Evolutionary conservation across 2,329 filamentous ascomycete species (phyloP).

Genomic region (Pseudogymnoascus sp.): DNA sequence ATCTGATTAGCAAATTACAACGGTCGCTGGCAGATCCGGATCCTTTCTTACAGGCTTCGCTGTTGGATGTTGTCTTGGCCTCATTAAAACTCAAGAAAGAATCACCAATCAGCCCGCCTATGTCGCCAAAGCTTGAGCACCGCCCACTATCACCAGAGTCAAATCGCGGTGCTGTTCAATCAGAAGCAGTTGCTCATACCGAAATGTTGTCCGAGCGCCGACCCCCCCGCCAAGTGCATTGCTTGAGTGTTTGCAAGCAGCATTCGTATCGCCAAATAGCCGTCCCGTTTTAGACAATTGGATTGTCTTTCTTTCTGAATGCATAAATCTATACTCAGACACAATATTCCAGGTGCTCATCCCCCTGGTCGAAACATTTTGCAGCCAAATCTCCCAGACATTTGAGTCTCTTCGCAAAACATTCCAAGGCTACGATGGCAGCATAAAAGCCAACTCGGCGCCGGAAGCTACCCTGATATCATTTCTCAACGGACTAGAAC

Average conservation of each 20-base stretch:
- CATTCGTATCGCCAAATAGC: conserved; percentile 68
- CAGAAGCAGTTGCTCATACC: conserved; percentile 36
- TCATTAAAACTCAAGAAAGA: conserved; percentile 60
- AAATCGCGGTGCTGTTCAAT: conserved; percentile 36
- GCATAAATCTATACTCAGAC: conserved; percentile 75
- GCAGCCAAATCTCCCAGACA: conserved; percentile 64
- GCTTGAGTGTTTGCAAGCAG: conserved; percentile 78
- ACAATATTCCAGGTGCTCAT: conserved; percentile 86
- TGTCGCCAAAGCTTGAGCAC: conserved; percentile 23
- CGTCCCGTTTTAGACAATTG: conserved; percentile 81
- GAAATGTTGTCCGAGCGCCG: conserved; percentile 35
- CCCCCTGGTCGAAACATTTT: conserved; percentile 84
- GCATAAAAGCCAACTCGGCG: conserved; percentile 31
- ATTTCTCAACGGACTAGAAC: conserved; percentile 89
- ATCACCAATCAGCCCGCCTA: conserved; percentile 14
- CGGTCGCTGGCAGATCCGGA: conserved; percentile 56
- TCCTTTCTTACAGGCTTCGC: conserved; percentile 65
- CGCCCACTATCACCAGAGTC: conserved; percentile 21
- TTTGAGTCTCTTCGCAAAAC: conserved; percentile 65
- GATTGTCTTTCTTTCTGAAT: conserved; percentile 78
- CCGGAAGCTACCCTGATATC: conserved; percentile 72
- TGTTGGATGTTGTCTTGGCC: conserved; percentile 72
- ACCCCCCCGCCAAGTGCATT: conserved; percentile 55
- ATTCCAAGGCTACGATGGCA: conserved; percentile 43
- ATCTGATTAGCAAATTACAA: conserved; percentile 62